A percentile compares a stretch with the other conserved stretches of the same genome.
phyloP scores from a whole-genome alignment of 352 stramenopile genomes.

The Globisporangium irregulare region DNA sequence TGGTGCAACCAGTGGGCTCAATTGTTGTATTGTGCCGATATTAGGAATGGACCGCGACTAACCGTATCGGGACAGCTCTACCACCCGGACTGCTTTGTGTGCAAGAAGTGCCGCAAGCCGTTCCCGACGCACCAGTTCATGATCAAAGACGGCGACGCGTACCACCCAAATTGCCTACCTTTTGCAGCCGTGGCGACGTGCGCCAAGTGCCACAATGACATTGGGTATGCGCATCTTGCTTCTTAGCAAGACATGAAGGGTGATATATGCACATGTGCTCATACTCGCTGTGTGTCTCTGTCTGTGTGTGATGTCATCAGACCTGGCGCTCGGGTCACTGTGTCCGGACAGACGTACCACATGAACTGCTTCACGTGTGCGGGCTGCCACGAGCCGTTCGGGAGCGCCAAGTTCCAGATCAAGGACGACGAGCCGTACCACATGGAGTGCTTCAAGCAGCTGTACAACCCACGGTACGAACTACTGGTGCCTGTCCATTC shows the following conservation, averaged over 20 bases:
- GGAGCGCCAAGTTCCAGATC: constrained; percentile 30
- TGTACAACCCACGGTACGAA: constrained; percentile 57
- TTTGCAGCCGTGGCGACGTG: constrained; percentile 5
- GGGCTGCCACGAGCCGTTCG: constrained; percentile 36
- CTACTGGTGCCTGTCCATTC: not conserved
- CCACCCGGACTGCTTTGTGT: constrained; percentile 51
- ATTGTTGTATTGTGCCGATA: not conserved
- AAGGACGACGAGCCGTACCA: constrained; percentile 63
- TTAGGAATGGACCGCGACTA: constrained; percentile 28
- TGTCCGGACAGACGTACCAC: constrained; percentile 30
- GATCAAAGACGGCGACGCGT: constrained; percentile 53
- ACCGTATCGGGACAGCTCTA: constrained; percentile 41
- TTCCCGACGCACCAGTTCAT: constrained; percentile 46
- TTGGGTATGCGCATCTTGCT: constrained; percentile 9
- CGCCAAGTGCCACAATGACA: constrained; percentile 23
- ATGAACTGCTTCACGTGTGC: constrained; percentile 37
- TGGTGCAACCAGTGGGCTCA: not conserved
- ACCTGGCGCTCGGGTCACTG: constrained; percentile 22
- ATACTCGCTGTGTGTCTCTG: not conserved
- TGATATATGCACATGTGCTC: not conserved
- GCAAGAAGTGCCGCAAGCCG: constrained; percentile 34
- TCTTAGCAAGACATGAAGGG: not conserved
- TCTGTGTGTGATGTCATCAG: not conserved
- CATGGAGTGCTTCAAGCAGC: constrained; percentile 54
- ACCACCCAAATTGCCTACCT: constrained; percentile 53